These are phyloP conservation scores for Aureobasidium lini DNA, from an alignment of 2,329 filamentous ascomycete species.

Conservation along the genomic window DNA sequence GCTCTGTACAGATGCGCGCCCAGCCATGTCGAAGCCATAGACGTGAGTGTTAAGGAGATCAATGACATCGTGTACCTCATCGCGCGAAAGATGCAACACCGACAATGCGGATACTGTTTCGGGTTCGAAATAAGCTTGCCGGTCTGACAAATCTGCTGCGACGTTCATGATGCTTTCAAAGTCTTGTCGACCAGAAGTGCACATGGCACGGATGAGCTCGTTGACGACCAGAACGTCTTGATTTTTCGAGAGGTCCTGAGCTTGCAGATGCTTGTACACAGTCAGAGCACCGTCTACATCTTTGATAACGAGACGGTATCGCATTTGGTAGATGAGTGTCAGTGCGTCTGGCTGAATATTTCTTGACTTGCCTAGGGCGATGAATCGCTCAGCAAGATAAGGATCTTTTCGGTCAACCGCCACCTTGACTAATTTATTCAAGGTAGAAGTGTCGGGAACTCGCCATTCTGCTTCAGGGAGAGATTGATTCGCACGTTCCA, in stretches of 20 bases:
- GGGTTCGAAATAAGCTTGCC: slow-evolving; percentile 61
- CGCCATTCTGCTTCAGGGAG: slow-evolving; percentile 32
- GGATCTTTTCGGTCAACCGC: slow-evolving; percentile 64
- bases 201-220: slow-evolving; percentile 62
- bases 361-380: slow-evolving; percentile 57
- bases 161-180: slow-evolving; percentile 67
- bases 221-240: slow-evolving; percentile 61
- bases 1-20: slow-evolving; percentile 59
- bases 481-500: slow-evolving; percentile 40
- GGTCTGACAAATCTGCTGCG: slow-evolving; percentile 64
- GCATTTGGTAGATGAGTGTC: slow-evolving; percentile 68
- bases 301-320: slow-evolving; percentile 63
- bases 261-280: slow-evolving; percentile 57
- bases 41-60: slow-evolving; percentile 73
- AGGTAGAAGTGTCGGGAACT: slow-evolving; percentile 52
- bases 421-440: slow-evolving; percentile 69
- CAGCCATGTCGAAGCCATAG: slow-evolving; percentile 60
- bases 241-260: slow-evolving; percentile 47
- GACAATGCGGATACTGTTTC: slow-evolving; percentile 69
- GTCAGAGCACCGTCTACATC: slow-evolving; percentile 64
- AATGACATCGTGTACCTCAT: slow-evolving; percentile 70
- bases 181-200: slow-evolving; percentile 51
- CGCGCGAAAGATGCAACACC: slow-evolving; percentile 63
- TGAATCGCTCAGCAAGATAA: slow-evolving; percentile 65
- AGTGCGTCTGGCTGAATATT: slow-evolving; percentile 59